Percentiles rank a stretch among this genome's conserved stretches.
These are phyloP conservation scores for Claviceps quebecensis DNA, from an alignment of 2,329 filamentous ascomycete genomes.

Conservation along the genomic window DNA sequence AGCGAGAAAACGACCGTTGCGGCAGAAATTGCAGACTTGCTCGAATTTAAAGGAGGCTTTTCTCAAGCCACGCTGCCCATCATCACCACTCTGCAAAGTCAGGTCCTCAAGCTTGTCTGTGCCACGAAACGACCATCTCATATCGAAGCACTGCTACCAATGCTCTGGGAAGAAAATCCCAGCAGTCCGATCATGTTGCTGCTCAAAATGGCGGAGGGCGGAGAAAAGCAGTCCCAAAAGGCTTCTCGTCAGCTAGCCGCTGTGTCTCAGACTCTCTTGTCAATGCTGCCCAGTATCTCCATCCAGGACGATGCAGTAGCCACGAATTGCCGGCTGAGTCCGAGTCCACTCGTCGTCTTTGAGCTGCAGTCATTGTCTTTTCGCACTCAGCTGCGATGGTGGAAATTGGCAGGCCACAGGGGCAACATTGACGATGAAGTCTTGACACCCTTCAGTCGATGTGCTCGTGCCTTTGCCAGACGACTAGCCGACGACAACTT, in stretches of 20 bases:
- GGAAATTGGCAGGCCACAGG: slow-evolving; percentile 46
- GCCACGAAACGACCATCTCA: slow-evolving; percentile 43
- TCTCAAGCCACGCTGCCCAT: slow-evolving; percentile 34
- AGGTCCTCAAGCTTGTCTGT: slow-evolving; percentile 49
- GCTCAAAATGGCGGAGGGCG: slow-evolving; percentile 27
- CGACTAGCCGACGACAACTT: slow-evolving; percentile 28
- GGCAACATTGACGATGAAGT: slow-evolving; percentile 50
- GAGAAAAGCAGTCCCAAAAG: slow-evolving; percentile 38
- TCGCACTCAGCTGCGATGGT: slow-evolving; percentile 47
- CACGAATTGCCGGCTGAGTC: slow-evolving; percentile 36
- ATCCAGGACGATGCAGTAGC: slow-evolving; percentile 45
- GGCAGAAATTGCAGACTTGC: slow-evolving; percentile 37
- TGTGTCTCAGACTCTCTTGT: slow-evolving; percentile 49
- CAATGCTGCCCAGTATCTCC: slow-evolving; percentile 54
- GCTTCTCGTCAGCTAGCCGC: slow-evolving; percentile 51
- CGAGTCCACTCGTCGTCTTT: slow-evolving; percentile 43
- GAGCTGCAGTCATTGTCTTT: slow-evolving; percentile 52
- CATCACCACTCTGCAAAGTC: slow-evolving; percentile 49
- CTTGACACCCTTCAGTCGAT: slow-evolving; percentile 49
- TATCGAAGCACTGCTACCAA: slow-evolving; percentile 42
- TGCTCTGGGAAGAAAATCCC: slow-evolving; percentile 36
- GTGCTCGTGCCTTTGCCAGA: slow-evolving; percentile 45
- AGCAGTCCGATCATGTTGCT: slow-evolving; percentile 48
- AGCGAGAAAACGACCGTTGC: slow-evolving; percentile 17
- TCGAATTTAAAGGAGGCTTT: slow-evolving; percentile 42